Evolutionary conservation across 2,329 filamentous ascomycete species (phyloP).

Genomic region (Macroventuria anomochaeta): DNA sequence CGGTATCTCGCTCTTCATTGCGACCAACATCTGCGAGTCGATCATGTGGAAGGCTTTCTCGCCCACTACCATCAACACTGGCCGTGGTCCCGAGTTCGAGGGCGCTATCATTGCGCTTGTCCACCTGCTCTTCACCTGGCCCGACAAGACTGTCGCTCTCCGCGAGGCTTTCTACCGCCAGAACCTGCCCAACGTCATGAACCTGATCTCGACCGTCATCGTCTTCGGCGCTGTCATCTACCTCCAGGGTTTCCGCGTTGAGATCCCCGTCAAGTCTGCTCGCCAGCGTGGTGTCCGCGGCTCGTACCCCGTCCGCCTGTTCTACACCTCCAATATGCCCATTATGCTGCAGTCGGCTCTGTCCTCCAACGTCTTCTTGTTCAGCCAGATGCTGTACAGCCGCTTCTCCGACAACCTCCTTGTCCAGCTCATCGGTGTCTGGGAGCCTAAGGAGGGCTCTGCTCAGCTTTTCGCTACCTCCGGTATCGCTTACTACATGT

Average conservation of each 20-base stretch:
- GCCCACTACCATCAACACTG: conserved; percentile 98
- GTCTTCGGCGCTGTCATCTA: conserved; percentile 99
- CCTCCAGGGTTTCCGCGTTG: conserved; percentile 98
- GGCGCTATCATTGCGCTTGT: conserved; percentile 97
- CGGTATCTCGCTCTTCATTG: conserved; percentile 99
- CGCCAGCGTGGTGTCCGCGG: conserved; percentile 98
- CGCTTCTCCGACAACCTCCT: conserved; percentile 99
- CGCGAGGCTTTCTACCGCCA: conserved; percentile 99
- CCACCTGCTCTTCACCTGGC: conserved; percentile 97
- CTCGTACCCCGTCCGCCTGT: conserved; percentile 96
- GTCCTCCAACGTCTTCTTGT: conserved; percentile 98
- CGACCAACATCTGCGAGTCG: conserved; percentile 99
- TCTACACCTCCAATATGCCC: conserved; percentile 99
- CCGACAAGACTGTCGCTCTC: conserved; percentile 98
- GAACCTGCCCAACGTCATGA: conserved; percentile 99
- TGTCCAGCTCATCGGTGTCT: conserved; percentile 95
- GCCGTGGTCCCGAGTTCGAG: conserved; percentile 98
- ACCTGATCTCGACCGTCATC: conserved; percentile 87
- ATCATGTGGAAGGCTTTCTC: conserved; percentile 99
- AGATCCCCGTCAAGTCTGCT: conserved; percentile 99
- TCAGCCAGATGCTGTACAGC: conserved; percentile 99
- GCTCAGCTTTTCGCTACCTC: conserved; percentile 93
- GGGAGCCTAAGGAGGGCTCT: conserved; percentile 96
- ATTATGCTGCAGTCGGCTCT: conserved; percentile 99
- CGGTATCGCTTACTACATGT: conserved; percentile 98